phyloP scores from a whole-genome alignment of 306 rosid species.

The Quercus agrifolia region DNA sequence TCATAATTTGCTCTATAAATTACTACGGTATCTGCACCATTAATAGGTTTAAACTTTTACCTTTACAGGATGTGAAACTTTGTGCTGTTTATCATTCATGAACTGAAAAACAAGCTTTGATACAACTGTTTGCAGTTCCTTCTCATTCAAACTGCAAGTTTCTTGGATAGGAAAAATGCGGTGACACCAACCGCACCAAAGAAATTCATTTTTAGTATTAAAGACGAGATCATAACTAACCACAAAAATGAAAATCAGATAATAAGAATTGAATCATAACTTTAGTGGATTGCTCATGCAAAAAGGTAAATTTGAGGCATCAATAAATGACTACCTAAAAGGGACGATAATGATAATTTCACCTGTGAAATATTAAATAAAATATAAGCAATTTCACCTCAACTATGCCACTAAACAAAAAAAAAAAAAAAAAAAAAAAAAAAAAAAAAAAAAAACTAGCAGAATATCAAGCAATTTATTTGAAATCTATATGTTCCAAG shows the following conservation, averaged over 20 bases:
- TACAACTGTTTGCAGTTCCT: slow-evolving; percentile 58
- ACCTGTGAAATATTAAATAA: not conserved
- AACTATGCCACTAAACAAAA: slow-evolving; percentile 17
- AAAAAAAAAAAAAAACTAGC: not conserved
- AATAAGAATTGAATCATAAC: not conserved
- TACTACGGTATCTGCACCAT: not conserved
- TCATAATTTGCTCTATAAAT: not conserved
- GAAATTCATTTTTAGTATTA: slow-evolving; percentile 19
- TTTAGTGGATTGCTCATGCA: not conserved
- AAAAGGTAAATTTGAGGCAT: not conserved
- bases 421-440: no score
- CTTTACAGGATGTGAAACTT: slow-evolving; percentile 65
- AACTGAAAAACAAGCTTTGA: slow-evolving; percentile 67
- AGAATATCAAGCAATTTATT: slow-evolving; percentile 14
- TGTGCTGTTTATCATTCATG: slow-evolving; percentile 43
- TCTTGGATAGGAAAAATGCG: slow-evolving; percentile 90
- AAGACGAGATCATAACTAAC: not conserved
- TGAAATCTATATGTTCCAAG: slow-evolving; percentile 14
- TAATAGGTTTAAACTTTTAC: slow-evolving; percentile 32
- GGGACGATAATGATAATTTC: not conserved
- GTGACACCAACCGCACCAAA: slow-evolving; percentile 84
- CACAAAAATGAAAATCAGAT: not conserved
- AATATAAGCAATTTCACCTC: not conserved
- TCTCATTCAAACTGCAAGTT: slow-evolving; percentile 77
- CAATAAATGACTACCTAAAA: not conserved